Percentiles rank a stretch among this genome's conserved stretches.
phyloP scores from a whole-genome alignment of 139 green algal species.

The Chlamydomonas schloesseri region DNA sequence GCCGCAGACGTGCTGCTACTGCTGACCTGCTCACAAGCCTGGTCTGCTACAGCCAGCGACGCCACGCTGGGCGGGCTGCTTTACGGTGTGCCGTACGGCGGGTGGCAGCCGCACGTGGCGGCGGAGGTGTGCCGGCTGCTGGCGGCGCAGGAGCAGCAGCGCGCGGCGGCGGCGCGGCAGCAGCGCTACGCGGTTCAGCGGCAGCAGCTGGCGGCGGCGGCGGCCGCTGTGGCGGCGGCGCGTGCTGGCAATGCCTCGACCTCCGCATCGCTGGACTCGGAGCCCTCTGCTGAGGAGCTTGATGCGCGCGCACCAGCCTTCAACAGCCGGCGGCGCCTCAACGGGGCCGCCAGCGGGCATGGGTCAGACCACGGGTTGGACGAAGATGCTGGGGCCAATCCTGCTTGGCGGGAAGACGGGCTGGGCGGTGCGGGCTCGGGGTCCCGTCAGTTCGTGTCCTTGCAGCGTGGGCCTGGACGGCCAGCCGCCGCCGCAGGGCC shows the following conservation, averaged over 20 bases:
- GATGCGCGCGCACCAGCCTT: too few species aligned
- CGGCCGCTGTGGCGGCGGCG: too few species aligned
- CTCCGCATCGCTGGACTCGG: too few species aligned
- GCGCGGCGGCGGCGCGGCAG: background rate
- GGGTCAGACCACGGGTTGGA: too few species aligned
- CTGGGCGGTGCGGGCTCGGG: background rate
- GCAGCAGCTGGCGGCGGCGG: background rate
- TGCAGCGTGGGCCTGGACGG: constrained; percentile 25
- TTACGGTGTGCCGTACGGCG: background rate
- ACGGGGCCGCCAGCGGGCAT: too few species aligned
- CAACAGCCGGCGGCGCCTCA: too few species aligned
- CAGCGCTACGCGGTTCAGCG: background rate
- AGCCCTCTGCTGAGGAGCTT: too few species aligned
- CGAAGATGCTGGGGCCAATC: too few species aligned
- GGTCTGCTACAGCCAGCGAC: constrained; percentile 1
- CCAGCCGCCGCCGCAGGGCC: background rate
- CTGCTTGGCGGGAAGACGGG: too few species aligned
- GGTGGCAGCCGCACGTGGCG: constrained; percentile 1
- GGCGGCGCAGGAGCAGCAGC: background rate
- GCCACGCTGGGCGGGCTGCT: constrained; percentile 20
- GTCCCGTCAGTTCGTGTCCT: background rate
- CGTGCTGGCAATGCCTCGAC: too few species aligned
- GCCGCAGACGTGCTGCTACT: constrained; percentile 4
- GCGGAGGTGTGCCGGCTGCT: constrained; percentile 8
- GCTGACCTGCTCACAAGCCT: constrained; percentile 7